Evolutionary conservation across 2,329 filamentous ascomycete genomes (phyloP), one percentile per base, ranked within the genome.

Genomic region (Claviceps cyperi): DNA sequence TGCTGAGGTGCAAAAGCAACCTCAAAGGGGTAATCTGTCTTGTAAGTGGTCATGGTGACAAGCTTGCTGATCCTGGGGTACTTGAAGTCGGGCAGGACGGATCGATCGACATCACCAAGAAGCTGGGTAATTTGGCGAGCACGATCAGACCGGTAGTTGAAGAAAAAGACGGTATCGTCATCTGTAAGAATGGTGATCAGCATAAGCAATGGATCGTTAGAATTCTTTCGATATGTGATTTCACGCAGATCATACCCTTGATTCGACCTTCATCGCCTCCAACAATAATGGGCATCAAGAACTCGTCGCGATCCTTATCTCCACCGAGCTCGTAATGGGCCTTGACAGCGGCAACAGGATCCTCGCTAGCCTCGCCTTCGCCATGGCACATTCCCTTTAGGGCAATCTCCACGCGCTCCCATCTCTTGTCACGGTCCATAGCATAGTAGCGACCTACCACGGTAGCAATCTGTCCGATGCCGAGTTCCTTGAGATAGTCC

Each of bases 361-460:
- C 92, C 44, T 76, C 78, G 67, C 81, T 86, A 53, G 82, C 78
- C 69, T 96, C 89, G 52, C 92, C 92, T 68, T 96, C 87, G 53
- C 92, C 91, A 13, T 78, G 73, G 44, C 95, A 73, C 60, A 98
- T 65, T 53, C 87, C 92, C 71, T 92, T 91, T 65, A 98, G 74
- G 58, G 85, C 92, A 58, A 95, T 62, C 74, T 96, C 87, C 58
- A 95, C 76, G 64, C 92, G 80, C 64, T 98, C 92, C 92, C 92
- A 98, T 67, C 92, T 82, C 87, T 97, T 97, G 69, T 98, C 92
- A 59, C 92, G 90, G 75, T 98, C 92, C 92, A 98, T 98, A 69
- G 89, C 88, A 69, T 86, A 98, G 81, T 97, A 98, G 59, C 91
- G 83, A 53, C 92, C 92, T 53, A 97, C 91, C 46, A 97, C 79